phyloP scores from a whole-genome alignment of 192 early-diverging fungal species.

The Dimargaris xerosporica region DNA sequence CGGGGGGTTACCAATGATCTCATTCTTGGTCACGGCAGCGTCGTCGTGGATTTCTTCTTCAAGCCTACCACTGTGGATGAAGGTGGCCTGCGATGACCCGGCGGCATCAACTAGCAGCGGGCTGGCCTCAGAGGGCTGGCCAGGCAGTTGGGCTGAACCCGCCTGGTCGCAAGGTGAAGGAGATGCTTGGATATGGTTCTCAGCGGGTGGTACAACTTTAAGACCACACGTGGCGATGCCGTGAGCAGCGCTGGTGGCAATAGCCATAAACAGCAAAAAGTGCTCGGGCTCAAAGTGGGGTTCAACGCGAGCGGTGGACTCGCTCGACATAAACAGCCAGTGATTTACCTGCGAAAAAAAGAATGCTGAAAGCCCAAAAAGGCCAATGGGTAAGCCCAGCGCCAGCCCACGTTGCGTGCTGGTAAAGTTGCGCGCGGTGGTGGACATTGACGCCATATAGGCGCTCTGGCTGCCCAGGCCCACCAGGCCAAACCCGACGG shows the following conservation, averaged over 20 bases:
- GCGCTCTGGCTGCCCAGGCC: conserved; percentile 43
- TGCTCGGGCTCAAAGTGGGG: conserved; percentile 20
- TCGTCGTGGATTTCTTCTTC: neutral
- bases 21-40: neutral
- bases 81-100: neutral
- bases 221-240: conserved; percentile 22
- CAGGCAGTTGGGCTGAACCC: neutral
- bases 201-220: conserved; percentile 3
- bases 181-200: no score
- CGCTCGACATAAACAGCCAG: conserved; percentile 26
- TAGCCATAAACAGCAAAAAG: conserved; percentile 36
- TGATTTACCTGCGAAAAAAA: conserved; percentile 42
- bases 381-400: conserved; percentile 38
- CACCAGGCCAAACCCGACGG: conserved; percentile 33
- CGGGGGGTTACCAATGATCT: neutral
- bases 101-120: neutral
- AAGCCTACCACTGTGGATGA: neutral
- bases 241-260: conserved; percentile 27
- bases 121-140: neutral
- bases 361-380: conserved; percentile 44
- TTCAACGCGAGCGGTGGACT: neutral
- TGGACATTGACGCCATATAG: conserved; percentile 43
- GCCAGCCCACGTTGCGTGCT: conserved; percentile 33
- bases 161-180: neutral
- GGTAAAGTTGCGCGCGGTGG: conserved; percentile 41